Evolutionary conservation across 2,329 filamentous ascomycete genomes (phyloP), one percentile per base, ranked within the genome.

Genomic region (Sarocladium kiliense): DNA sequence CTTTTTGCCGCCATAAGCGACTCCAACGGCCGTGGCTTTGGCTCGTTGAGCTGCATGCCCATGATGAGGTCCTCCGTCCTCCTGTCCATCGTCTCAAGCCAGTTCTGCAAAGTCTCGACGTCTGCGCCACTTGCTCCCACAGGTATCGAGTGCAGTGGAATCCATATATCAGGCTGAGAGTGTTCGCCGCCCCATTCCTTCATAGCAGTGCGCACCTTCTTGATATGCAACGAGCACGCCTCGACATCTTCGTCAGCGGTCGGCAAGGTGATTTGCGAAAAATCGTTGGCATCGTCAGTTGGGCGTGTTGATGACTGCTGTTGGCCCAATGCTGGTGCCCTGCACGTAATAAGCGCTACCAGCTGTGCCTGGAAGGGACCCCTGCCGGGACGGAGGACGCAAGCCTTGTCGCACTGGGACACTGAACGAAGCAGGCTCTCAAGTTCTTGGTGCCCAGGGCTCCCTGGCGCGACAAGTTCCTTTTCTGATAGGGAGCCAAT

Each of bases 51-150:
- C 49, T 74, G 72, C 37, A 78, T 64, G 49, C 69, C 71, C 64
- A 77, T 69, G 41, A 80, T 74, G 49, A 74, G 74, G 41, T 71
- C 68, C 59, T 78, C 74, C 23, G 71, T 59, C 26, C 74, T 68
- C 54, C 78, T 72, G 57, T 77, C 76, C 47, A 77, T 72, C 58
- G 81, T 80, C 64, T 81, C 77, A 25, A 75, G 74, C 79, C 79
- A 81, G 3, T 76, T 79, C 56, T 78, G 77, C 42, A 81, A 60
- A 27, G 4, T 26, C 14, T 10, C 14, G 9, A 37, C 12, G 18
- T 53, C 49, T 30, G 30, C 19, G 26, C 44, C 26, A 5, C n/a
- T 37, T 16, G 11, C 49, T 19, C 19, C 49, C 12, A 5, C 19
- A 6, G 77, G 76, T 69, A 81, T 76, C 44, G 65, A 67, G 49